Evolutionary conservation across 73 alveolate species (phyloP).

Genomic region (Tetrahymena elliotti): DNA sequence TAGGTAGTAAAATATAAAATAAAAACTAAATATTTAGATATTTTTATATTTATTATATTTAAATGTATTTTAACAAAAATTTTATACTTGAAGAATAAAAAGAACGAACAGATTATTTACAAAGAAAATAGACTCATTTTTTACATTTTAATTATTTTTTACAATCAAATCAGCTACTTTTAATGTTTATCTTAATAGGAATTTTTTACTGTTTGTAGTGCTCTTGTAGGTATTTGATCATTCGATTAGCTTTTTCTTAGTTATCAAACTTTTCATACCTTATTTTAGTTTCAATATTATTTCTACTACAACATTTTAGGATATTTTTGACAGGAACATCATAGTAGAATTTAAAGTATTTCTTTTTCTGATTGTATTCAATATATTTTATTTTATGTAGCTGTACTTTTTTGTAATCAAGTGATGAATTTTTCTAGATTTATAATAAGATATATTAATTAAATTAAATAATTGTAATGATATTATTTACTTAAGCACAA

Average conservation of each 20-base stretch:
- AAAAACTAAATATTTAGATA: no score
- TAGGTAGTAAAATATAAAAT: no score
- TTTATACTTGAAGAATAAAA: no score
- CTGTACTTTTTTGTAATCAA: not conserved
- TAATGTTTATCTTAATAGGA: not conserved
- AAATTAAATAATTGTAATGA: not conserved
- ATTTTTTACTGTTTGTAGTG: not conserved
- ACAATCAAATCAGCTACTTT: not conserved
- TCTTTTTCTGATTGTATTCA: not conserved
- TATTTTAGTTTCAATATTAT: not conserved
- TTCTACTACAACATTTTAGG: not conserved
- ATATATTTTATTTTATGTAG: not conserved
- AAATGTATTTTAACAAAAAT: no score
- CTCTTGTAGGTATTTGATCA: not conserved
- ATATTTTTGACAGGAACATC: not conserved
- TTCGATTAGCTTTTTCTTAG: not conserved
- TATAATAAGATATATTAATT: not conserved
- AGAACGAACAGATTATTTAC: no score
- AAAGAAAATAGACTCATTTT: no score
- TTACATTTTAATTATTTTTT: no score
- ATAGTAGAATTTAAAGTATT: not conserved
- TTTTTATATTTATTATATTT: no score
- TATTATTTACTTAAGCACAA: not conserved
- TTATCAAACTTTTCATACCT: not conserved
- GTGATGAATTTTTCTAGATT: not conserved